Evolutionary conservation across 495 filamentous ascomycete species (phyloP), one percentile per base, ranked within the genome.

Genomic region (Aspergillus nanangensis): DNA sequence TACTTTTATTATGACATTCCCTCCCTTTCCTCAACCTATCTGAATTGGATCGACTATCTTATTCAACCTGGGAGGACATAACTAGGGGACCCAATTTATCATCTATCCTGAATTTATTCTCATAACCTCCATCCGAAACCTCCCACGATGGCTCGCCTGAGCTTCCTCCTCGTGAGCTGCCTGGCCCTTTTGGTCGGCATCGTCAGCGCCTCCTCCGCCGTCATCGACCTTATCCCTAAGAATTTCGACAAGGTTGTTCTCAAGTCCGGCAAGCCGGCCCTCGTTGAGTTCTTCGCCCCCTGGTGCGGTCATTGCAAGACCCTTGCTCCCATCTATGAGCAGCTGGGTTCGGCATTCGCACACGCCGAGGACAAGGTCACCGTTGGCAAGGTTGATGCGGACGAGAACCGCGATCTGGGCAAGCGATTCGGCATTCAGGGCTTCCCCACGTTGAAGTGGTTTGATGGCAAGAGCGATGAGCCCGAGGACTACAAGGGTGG

Each of bases 301-400:
- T 98, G 93, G 93, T 98, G 94, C 67, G 94, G 94, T 37, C 89
- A 98, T 79, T 98, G 93, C 87, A 97, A 97, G 76, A 96, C 70
- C 50, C 86, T 98, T 8, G 94, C 91, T 17, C 93, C 93, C 32
- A 72, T 93, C 43, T 98, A 93, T 66, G 93, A 98, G 65, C 87
- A 98, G 66, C 81, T 98, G n/a, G 92, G 82, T 41, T 65, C 76
- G 25, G 71, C 70, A 41, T 90, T 87, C 62, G 80, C 82, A 31
- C 81, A 77, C 50, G 80, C 82, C 52, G 80, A 84, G 53, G 83
- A 94, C 66, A 89, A 92, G 61, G 81, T 98, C 22, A 81, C 79
- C 58, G 88, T 98, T 58, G 93, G 81, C 53, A 97, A 97, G 74
- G 93, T 98, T 58, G 90, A 98, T 61, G 93, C 90, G 35, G 93